phyloP scores from a whole-genome alignment of 352 stramenopile genomes.

The Globisporangium megalacanthum region DNA sequence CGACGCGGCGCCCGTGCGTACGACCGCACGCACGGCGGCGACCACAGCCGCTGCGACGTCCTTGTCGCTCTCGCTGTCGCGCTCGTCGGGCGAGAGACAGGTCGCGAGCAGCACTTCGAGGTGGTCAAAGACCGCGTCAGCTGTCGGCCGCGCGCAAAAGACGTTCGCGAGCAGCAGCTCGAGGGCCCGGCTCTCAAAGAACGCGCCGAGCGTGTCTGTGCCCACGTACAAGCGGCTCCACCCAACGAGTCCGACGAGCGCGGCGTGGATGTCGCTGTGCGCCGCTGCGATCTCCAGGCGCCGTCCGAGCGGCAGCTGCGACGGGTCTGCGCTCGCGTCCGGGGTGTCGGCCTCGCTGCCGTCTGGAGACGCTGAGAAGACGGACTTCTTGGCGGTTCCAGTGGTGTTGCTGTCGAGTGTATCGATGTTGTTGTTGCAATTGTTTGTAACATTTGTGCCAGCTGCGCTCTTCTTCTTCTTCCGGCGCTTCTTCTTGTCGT shows the following conservation, averaged over 20 bases:
- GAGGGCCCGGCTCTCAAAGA: conserved; percentile 70
- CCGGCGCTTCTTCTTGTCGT: conserved; percentile 32
- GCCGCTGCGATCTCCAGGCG: conserved; percentile 66
- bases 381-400: background rate
- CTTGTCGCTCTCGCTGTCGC: conserved; percentile 19
- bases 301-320: conserved; percentile 40
- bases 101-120: conserved; percentile 54
- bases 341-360: background rate
- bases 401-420: conserved; percentile 4
- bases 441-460: background rate
- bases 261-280: conserved; percentile 62
- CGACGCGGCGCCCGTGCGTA: conserved; percentile 1
- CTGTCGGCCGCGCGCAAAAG: conserved; percentile 26
- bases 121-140: conserved; percentile 47
- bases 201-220: conserved; percentile 57
- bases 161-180: conserved; percentile 57
- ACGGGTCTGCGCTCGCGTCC: conserved; percentile 16
- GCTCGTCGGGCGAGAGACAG: conserved; percentile 39
- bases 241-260: conserved; percentile 62
- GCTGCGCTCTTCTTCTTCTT: conserved; percentile 21
- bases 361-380: background rate
- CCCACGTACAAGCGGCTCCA: conserved; percentile 64
- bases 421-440: conserved; percentile 1
- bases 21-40: conserved; percentile 26
- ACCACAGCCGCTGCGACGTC: conserved; percentile 46